A percentile compares a stretch with the other conserved stretches of the same genome.
Evolutionary conservation across 352 stramenopile genomes (phyloP).

Genomic region (Phytophthora palmivora): DNA sequence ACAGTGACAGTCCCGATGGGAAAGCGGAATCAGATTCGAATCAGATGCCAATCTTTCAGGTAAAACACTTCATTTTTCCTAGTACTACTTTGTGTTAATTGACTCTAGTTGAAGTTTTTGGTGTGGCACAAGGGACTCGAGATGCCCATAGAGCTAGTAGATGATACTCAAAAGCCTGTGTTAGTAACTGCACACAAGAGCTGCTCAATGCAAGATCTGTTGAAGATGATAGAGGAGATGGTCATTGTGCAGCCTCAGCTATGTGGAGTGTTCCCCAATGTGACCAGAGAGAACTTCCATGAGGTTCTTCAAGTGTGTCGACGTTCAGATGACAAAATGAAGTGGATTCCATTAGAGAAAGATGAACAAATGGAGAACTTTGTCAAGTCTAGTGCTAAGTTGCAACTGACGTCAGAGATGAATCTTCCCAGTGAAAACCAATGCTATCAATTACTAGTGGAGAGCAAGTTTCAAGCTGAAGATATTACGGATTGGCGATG

Average conservation of each 20-base stretch:
- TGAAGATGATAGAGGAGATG: constrained; percentile 19
- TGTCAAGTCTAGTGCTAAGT: constrained; percentile 6
- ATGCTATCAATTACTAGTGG: constrained; percentile 58
- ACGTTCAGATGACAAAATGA: constrained; percentile 33
- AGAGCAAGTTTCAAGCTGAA: constrained; percentile 39
- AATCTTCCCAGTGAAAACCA: constrained; percentile 39
- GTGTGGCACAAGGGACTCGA: constrained; percentile 36
- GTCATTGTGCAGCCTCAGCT: constrained; percentile 44
- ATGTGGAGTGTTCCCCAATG: constrained; percentile 44
- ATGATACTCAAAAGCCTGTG: constrained; percentile 38
- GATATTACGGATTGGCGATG: constrained; percentile 49
- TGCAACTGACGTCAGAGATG: constrained; percentile 51
- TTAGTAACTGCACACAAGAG: constrained; percentile 38
- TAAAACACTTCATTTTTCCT: neutral
- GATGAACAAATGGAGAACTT: neutral
- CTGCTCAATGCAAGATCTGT: constrained; percentile 9
- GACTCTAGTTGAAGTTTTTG: constrained; percentile 26
- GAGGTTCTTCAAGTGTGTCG: constrained; percentile 55
- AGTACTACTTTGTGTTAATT: neutral
- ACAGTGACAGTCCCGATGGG: neutral
- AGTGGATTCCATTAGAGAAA: constrained; percentile 50
- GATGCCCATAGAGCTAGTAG: constrained; percentile 26
- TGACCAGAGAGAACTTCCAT: constrained; percentile 35
- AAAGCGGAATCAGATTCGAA: constrained; percentile 18
- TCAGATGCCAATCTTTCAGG: constrained; percentile 24